Evolutionary conservation across 768 basidiomycete genomes (phyloP).

Genomic region (Termitomyces sp.): DNA sequence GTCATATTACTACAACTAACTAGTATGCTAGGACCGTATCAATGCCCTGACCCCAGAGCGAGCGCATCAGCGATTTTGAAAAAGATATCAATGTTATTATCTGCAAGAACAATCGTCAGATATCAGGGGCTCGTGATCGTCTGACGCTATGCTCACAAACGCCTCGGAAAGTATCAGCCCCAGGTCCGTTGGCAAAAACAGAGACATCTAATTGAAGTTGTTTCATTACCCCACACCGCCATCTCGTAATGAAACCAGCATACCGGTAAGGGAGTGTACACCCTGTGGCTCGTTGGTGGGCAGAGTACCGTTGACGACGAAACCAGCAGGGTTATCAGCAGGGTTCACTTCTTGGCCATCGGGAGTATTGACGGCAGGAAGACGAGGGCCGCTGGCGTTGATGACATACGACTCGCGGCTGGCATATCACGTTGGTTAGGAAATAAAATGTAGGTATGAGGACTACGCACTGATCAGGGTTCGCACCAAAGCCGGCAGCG

Average conservation of each 20-base stretch:
- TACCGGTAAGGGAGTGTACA: conserved; percentile 38
- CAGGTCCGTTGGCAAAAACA: conserved; percentile 42
- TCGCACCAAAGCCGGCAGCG: conserved; percentile 39
- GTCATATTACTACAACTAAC: too few species aligned
- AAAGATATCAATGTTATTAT: conserved; percentile 38
- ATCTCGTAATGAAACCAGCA: neutral
- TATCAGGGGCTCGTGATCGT: too few species aligned
- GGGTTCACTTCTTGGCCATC: conserved; percentile 31
- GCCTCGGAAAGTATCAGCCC: conserved; percentile 37
- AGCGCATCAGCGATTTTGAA: conserved; percentile 20
- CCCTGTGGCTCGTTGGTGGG: conserved; percentile 31
- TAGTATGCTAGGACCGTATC: too few species aligned
- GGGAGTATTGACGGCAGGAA: conserved; percentile 26
- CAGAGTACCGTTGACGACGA: conserved; percentile 34
- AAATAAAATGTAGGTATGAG: neutral
- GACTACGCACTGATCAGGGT: conserved; percentile 35
- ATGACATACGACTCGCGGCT: conserved; percentile 35
- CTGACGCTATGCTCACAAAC: conserved; percentile 37
- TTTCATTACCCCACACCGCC: neutral
- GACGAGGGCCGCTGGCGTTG: conserved; percentile 32
- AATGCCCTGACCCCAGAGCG: conserved; percentile 10
- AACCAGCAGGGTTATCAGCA: conserved; percentile 30
- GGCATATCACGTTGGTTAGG: neutral
- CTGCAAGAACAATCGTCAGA: conserved; percentile 17
- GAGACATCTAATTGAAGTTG: conserved; percentile 32